Conservation (phyloP, 2,329 filamentous ascomycete species). For the Alternaria viburni region DNA sequence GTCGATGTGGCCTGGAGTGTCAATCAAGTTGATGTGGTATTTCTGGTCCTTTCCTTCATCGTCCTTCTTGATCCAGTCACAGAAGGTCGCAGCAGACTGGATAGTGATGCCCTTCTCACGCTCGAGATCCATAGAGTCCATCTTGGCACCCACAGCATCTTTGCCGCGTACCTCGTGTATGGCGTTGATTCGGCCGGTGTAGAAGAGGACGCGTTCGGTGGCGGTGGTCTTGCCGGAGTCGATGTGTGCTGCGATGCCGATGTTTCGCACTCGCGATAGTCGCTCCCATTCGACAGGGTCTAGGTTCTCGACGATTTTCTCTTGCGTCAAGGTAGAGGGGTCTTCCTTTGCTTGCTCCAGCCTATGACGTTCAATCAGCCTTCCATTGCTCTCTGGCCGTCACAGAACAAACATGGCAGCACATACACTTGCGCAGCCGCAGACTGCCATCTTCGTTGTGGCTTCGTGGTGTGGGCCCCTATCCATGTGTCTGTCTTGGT, state of each 20-base stretch:
- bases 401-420: background rate
- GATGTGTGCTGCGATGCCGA: constrained; percentile 98
- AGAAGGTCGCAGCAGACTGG: constrained; percentile 96
- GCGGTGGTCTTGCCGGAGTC: constrained; percentile 98
- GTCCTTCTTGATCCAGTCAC: constrained; percentile 87
- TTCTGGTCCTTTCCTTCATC: constrained; percentile 78
- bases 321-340: constrained; percentile 64
- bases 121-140: constrained; percentile 99
- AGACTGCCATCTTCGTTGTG: constrained; percentile 47
- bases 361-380: constrained; percentile 33
- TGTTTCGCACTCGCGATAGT: constrained; percentile 86
- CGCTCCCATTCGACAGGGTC: constrained; percentile 78
- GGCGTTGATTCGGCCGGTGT: constrained; percentile 93
- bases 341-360: constrained; percentile 63
- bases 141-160: constrained; percentile 95
- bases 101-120: constrained; percentile 99
- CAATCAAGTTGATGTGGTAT: constrained; percentile 98
- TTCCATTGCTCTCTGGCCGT: constrained; percentile 12
- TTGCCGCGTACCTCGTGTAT: constrained; percentile 97
- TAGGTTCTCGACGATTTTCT: constrained; percentile 78
- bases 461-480: constrained; percentile 22
- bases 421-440: constrained; percentile 48
- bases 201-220: constrained; percentile 96
- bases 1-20: constrained; percentile 97
- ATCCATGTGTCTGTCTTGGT: constrained; percentile 40